Base-by-base conservation (phyloP, 371 early-diverging fungal genomes). In the Apophysomyces ossiformis region DNA sequence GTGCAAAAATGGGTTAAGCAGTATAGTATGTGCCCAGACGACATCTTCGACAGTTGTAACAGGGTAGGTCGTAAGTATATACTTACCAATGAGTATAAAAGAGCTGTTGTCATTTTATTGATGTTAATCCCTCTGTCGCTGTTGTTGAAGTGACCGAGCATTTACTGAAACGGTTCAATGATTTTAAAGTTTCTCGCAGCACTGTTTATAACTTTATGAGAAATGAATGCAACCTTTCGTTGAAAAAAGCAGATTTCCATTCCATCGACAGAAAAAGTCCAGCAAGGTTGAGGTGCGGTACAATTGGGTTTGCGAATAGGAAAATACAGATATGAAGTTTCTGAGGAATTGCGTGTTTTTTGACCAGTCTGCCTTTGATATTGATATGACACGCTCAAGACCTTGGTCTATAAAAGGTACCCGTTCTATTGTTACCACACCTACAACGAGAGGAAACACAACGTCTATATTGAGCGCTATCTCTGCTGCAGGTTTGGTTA, bases 291-390 rank as follows among this genome's bases (percentile, higher is more conserved):
- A n/a, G n/a, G n/a, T n/a, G n/a, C n/a, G n/a, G n/a, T n/a, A n/a
- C n/a, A n/a, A 43, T 43, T 43, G 43, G 43, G 43, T 43, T 15
- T 43, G 43, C 2, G 2, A 43, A 43, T 43, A 1, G 15, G 2
- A 43, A 43, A 43, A 43, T 43, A 43, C 43, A 43, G 43, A 43
- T 1, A 43, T 43, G 43, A 43, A 43, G 1, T 67, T 65, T 36
- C 1, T 47, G 21, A 58, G 46, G 2, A 64, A 65, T 44, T 65
- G 58, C 32, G 47, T 58, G 9, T 66, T 66, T 61, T 37, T 66
- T 37, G 67, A 66, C 41, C 57, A 66, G 47, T 66, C 61, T 41
- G 67, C 61, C 13, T 66, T 66, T 61, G 61, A 66, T 57, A 60
- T 61, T 16, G 60, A 66, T 57, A 44, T 66, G 67, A 66, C 37